Evolutionary conservation across 2,329 filamentous ascomycete species (phyloP).

Genomic region (Botrytis fragariae): DNA sequence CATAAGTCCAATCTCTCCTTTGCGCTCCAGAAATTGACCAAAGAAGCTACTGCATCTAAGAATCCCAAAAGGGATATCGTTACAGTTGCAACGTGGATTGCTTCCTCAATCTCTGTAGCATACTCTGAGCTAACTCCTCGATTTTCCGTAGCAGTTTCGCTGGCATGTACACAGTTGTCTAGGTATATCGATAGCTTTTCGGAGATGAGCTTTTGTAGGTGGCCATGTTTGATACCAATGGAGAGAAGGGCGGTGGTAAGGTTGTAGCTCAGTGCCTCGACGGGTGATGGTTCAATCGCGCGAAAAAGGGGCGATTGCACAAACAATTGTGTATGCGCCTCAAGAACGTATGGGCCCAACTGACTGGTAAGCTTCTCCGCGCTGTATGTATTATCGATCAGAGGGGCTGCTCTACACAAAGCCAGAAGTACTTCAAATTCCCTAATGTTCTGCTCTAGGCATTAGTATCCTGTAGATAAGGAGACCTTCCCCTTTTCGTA

Average conservation of each 20-base stretch:
- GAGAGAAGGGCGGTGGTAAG: constrained; percentile 79
- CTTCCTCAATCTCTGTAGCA: constrained; percentile 58
- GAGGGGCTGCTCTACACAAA: constrained; percentile 83
- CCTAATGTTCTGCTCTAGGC: constrained; percentile 65
- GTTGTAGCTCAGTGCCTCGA: constrained; percentile 77
- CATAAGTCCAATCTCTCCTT: constrained; percentile 72
- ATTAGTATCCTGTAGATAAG: constrained; percentile 13
- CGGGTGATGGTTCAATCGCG: constrained; percentile 81
- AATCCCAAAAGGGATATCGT: constrained; percentile 88
- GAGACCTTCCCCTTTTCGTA: constrained; percentile 37
- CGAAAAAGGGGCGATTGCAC: constrained; percentile 78
- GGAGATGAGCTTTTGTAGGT: constrained; percentile 64
- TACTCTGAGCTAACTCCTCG: constrained; percentile 55
- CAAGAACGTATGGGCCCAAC: constrained; percentile 78
- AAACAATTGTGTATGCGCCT: constrained; percentile 78
- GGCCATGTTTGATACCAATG: constrained; percentile 69
- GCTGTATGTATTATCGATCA: constrained; percentile 66
- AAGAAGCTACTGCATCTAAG: constrained; percentile 73
- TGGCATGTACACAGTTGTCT: constrained; percentile 63
- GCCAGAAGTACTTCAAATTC: constrained; percentile 92
- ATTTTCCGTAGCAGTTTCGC: constrained; percentile 53
- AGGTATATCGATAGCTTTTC: constrained; percentile 71
- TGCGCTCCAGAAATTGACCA: constrained; percentile 77
- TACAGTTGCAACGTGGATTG: constrained; percentile 69
- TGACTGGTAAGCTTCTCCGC: constrained; percentile 78